phyloP scores from a whole-genome alignment of 73 alveolate genomes.

The Uronychia setigera region DNA sequence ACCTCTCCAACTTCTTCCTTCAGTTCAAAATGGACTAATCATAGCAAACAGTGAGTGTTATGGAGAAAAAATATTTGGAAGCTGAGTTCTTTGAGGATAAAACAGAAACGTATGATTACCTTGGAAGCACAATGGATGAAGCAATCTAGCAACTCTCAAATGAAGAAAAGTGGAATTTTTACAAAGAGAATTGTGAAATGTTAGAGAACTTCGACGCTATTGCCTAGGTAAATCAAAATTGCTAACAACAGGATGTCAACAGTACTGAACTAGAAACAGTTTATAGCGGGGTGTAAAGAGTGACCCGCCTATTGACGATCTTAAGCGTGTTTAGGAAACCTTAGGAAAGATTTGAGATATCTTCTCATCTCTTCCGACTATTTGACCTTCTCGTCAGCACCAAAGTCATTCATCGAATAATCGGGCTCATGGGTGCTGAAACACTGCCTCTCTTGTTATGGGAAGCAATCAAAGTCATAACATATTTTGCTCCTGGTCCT shows the following conservation, averaged over 20 bases:
- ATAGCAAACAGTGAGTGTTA: not conserved
- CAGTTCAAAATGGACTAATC: not conserved
- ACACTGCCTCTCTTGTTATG: not conserved
- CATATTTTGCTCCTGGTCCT: not conserved
- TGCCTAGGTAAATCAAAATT: not conserved
- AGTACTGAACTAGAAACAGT: not conserved
- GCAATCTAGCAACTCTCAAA: not conserved
- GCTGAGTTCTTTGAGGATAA: not conserved
- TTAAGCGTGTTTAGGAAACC: not conserved
- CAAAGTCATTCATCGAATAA: not conserved
- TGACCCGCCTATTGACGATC: not conserved
- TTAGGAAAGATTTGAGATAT: not conserved
- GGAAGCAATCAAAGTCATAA: not conserved
- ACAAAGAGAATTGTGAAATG: not conserved
- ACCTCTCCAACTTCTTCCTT: not conserved
- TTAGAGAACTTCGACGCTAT: not conserved
- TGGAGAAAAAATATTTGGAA: not conserved
- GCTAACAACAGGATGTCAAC: not conserved
- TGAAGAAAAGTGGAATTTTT: not conserved
- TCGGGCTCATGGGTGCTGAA: slow-evolving; percentile 1
- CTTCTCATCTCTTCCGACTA: not conserved
- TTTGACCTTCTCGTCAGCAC: not conserved
- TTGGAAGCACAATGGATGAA: not conserved
- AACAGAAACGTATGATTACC: not conserved
- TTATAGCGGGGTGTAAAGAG: not conserved